These are phyloP conservation scores for Diaporthe destruens DNA, from an alignment of 2,329 filamentous ascomycete genomes.

Conservation along the genomic window DNA sequence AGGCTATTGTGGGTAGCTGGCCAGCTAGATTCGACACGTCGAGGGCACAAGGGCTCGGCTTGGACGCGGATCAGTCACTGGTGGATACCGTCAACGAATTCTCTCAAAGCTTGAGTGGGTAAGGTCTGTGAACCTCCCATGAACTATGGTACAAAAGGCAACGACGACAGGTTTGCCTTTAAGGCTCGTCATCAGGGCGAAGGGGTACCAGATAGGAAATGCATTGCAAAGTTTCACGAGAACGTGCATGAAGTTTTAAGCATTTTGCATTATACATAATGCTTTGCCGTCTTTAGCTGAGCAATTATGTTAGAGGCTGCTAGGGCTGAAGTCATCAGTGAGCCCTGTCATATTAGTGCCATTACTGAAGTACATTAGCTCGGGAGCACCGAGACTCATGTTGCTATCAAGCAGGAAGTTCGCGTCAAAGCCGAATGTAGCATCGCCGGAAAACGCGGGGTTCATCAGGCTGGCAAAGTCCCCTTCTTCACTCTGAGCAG, in stretches of 20 bases:
- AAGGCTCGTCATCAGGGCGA: not conserved
- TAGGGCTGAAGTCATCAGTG: conserved; percentile 3
- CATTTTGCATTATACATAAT: not conserved
- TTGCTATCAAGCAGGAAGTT: conserved; percentile 28
- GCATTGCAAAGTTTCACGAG: not conserved
- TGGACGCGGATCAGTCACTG: not conserved
- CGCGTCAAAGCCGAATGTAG: conserved; percentile 2
- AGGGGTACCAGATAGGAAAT: not conserved
- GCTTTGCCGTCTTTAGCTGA: no score
- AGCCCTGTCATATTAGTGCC: conserved; percentile 45
- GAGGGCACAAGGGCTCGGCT: not conserved
- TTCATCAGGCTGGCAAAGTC: not conserved
- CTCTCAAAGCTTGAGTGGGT: not conserved
- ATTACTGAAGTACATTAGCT: conserved; percentile 28
- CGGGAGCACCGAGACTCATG: conserved; percentile 20
- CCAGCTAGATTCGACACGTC: conserved; percentile 61
- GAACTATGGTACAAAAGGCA: not conserved
- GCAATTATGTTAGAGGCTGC: not conserved
- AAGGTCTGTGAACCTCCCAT: no score
- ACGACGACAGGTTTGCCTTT: not conserved
- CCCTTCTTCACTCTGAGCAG: not conserved
- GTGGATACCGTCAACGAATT: conserved; percentile 16
- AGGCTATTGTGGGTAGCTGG: conserved; percentile 66
- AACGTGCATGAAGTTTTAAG: not conserved
- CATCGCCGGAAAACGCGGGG: not conserved